Evolutionary conservation across 2,329 filamentous ascomycete species (phyloP).

Genomic region (Sporothrix dimorphospora): DNA sequence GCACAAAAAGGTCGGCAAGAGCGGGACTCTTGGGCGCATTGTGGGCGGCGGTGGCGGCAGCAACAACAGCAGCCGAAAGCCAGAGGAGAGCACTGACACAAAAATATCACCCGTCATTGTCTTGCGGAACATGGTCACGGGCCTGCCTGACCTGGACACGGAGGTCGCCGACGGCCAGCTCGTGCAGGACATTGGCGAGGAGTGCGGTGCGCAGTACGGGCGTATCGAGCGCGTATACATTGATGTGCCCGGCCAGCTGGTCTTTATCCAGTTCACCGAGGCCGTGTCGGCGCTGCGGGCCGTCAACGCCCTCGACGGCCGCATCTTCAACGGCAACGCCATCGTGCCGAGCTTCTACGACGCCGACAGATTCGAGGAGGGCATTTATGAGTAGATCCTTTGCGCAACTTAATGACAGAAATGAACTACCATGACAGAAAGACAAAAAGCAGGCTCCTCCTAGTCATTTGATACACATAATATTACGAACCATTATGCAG

Average conservation of each 20-base stretch:
- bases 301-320: conserved; percentile 84
- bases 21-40: conserved; percentile 73
- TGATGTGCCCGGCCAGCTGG: conserved; percentile 64
- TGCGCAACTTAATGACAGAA: not conserved
- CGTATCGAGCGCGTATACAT: conserved; percentile 80
- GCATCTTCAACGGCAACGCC: conserved; percentile 83
- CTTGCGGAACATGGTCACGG: conserved; percentile 81
- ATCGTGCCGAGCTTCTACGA: conserved; percentile 86
- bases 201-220: conserved; percentile 81
- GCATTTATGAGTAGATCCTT: conserved; percentile 40
- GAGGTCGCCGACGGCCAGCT: conserved; percentile 72
- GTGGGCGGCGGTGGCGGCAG: conserved; percentile 62
- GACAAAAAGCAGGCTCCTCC: not conserved
- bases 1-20: conserved; percentile 85
- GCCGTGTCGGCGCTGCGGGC: conserved; percentile 83
- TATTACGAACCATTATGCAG: too few relatives aligned
- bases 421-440: not conserved
- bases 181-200: conserved; percentile 93
- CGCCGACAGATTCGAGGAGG: conserved; percentile 76
- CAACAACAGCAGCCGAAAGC: conserved; percentile 51
- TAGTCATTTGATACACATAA: not conserved
- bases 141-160: conserved; percentile 72
- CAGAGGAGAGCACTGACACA: not conserved
- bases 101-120: conserved; percentile 80
- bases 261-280: conserved; percentile 93